Evolutionary conservation across 2,329 filamentous ascomycete genomes (phyloP).

Genomic region (Penicillium sp.): DNA sequence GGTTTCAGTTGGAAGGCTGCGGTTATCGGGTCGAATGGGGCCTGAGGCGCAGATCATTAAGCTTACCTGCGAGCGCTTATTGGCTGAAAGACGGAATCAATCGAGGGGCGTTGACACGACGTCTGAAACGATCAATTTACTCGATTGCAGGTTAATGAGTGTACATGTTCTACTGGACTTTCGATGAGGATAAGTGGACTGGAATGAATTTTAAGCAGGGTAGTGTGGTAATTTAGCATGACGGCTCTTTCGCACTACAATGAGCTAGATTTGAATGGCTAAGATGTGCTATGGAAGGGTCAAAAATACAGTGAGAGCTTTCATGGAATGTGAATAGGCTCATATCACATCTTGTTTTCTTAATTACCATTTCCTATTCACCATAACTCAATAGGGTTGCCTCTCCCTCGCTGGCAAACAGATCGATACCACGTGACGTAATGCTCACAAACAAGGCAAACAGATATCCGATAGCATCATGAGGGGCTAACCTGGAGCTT

Average conservation of each 20-base stretch:
- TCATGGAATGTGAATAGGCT: too few species aligned
- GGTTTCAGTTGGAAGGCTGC: neutral
- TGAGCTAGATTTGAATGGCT: too few species aligned
- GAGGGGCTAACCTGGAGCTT: conserved; percentile 16
- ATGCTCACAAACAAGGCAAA: conserved; percentile 24
- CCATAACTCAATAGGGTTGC: neutral
- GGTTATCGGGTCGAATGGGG: neutral
- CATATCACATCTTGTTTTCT: too few species aligned
- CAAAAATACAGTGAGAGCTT: too few species aligned
- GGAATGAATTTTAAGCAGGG: neutral
- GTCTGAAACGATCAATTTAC: neutral
- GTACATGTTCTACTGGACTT: neutral
- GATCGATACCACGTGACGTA: conserved; percentile 11
- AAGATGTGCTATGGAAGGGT: too few species aligned
- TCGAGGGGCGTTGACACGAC: too few species aligned
- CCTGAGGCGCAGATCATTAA: neutral
- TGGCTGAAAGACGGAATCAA: neutral
- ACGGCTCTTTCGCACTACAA: neutral
- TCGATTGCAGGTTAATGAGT: neutral
- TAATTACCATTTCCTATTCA: neutral
- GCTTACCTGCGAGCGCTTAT: neutral
- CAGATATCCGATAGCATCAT: conserved; percentile 19
- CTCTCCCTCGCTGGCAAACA: neutral
- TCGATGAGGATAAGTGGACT: neutral
- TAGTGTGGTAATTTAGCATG: neutral